Percentiles rank a stretch among this genome's conserved stretches.
phyloP scores from a whole-genome alignment of 192 early-diverging fungal genomes.

The Coemansia sp. region DNA sequence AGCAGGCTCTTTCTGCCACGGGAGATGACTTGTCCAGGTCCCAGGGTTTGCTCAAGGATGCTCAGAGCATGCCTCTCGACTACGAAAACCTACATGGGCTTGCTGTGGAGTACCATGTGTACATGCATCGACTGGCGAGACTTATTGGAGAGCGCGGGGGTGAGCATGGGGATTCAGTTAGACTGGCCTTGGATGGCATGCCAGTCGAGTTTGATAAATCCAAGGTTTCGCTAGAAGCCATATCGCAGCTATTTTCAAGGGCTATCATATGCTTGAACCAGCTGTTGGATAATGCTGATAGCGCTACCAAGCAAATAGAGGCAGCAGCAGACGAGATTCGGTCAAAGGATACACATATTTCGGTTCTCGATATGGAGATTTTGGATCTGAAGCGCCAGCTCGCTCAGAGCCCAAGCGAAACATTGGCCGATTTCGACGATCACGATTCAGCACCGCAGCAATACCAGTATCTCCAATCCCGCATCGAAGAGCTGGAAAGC shows the following conservation, averaged over 20 bases:
- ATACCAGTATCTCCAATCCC: conserved; percentile 48
- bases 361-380: conserved; percentile 5
- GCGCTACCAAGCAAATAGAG: neutral
- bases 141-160: neutral
- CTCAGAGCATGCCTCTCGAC: conserved; percentile 39
- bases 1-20: conserved; percentile 1
- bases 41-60: conserved; percentile 33
- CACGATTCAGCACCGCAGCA: conserved; percentile 18
- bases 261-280: neutral
- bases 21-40: conserved; percentile 4
- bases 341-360: conserved; percentile 10
- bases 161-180: neutral
- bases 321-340: conserved; percentile 1
- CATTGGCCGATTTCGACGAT: neutral
- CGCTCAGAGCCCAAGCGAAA: conserved; percentile 1
- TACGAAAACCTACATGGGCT: conserved; percentile 27
- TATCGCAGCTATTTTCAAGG: neutral
- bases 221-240: neutral
- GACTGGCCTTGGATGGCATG: neutral
- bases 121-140: conserved; percentile 3
- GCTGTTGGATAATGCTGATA: neutral
- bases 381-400: conserved; percentile 7
- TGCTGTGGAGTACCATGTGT: conserved; percentile 5
- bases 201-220: neutral
- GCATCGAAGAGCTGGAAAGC: conserved; percentile 58